phyloP scores from a whole-genome alignment of 306 rosid genomes.

The Quercus engelmannii region DNA sequence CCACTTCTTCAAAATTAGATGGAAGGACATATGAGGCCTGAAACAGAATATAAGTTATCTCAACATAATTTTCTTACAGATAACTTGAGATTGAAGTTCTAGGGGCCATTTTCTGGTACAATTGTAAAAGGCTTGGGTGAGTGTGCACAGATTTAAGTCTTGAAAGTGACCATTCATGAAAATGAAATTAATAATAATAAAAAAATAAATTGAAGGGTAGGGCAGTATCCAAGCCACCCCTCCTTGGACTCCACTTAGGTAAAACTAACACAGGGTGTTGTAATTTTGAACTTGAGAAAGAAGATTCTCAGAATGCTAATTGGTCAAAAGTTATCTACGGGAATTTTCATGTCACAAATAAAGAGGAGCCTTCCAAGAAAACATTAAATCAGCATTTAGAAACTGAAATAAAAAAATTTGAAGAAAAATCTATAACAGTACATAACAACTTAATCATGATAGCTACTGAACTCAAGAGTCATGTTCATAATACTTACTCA shows the following conservation, averaged over 20 bases:
- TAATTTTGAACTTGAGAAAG: not conserved
- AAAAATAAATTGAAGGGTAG: not conserved
- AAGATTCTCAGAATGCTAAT: not conserved
- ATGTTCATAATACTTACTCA: not conserved
- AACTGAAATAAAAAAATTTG: not conserved
- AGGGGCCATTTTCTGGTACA: not conserved
- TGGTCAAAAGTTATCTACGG: not conserved
- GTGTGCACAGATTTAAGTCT: not conserved
- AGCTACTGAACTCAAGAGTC: not conserved
- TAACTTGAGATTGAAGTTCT: not conserved
- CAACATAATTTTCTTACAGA: not conserved
- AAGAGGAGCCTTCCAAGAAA: not conserved
- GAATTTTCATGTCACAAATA: not conserved
- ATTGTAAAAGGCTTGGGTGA: not conserved
- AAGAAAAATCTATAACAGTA: not conserved
- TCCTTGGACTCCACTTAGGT: not conserved
- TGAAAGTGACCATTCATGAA: not conserved
- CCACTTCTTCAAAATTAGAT: slow-evolving; percentile 97
- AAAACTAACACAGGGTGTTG: not conserved
- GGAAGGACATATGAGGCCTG: slow-evolving; percentile 86
- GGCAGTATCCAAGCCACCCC: not conserved
- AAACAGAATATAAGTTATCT: slow-evolving; percentile 28
- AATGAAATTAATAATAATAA: not conserved
- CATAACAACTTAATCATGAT: not conserved
- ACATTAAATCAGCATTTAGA: not conserved